These are phyloP conservation scores for Pseudomassariella vexata DNA, from an alignment of 2,329 filamentous ascomycete genomes.

Conservation along the genomic window DNA sequence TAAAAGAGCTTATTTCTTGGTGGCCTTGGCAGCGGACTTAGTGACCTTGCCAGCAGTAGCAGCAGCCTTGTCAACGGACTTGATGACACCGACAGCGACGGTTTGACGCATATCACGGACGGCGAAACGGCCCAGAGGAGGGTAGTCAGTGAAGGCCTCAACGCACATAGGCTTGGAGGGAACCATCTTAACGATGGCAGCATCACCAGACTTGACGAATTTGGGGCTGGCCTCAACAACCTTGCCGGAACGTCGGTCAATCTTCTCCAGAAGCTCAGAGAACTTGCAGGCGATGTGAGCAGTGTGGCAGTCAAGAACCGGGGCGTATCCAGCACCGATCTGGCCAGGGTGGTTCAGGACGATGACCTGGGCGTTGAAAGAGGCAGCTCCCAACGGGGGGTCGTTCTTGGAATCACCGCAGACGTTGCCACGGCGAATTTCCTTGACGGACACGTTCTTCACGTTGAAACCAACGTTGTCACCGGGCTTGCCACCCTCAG, in stretches of 20 bases:
- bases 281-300: constrained; percentile 99
- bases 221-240: constrained; percentile 86
- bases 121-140: constrained; percentile 98
- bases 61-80: constrained; percentile 67
- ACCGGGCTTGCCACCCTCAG: constrained; percentile 90
- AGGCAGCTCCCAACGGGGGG: constrained; percentile 80
- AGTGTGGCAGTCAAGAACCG: constrained; percentile 99
- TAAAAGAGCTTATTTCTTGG: constrained; percentile 60
- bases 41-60: constrained; percentile 58
- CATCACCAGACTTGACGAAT: constrained; percentile 99
- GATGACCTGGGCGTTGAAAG: constrained; percentile 99
- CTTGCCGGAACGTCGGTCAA: constrained; percentile 99
- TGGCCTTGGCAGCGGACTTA: constrained; percentile 68
- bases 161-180: constrained; percentile 99
- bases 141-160: constrained; percentile 99
- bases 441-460: constrained; percentile 99
- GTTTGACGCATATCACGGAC: constrained; percentile 97
- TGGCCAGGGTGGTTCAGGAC: constrained; percentile 99
- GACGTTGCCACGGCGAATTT: constrained; percentile 99
- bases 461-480: constrained; percentile 99
- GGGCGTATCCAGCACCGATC: constrained; percentile 97
- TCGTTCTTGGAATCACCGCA: constrained; percentile 99
- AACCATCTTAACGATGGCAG: constrained; percentile 99
- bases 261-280: constrained; percentile 98
- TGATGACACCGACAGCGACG: constrained; percentile 93